Base-by-base conservation (phyloP, 1,284 basidiomycete species). In the Gymnopus androsaceus region DNA sequence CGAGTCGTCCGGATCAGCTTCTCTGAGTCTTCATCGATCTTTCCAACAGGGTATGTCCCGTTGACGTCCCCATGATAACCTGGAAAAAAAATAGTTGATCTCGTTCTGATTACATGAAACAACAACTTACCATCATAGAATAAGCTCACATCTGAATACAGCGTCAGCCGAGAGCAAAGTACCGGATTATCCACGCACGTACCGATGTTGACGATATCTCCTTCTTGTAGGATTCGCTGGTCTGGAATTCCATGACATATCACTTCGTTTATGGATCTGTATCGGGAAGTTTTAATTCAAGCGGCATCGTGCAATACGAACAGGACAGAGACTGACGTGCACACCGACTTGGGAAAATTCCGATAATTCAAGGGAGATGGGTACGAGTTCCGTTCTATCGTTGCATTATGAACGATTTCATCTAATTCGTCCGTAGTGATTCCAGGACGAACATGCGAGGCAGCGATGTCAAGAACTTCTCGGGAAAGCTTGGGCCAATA, bases 171-270 rank as follows among this genome's bases (percentile, higher is more conserved):
- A 54, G 25, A n/a, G 33, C 33, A 25, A 41, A 51, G 41, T 19
- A 41, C 21, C 27, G 31, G 37, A n/a, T n/a, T n/a, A n/a, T n/a
- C n/a, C n/a, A n/a, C n/a, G 17, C 31, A 59, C 40, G 14, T 65
- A 91, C 87, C 96, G 47, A 96, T 84, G 71, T 97, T 97, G 69
- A 97, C 77, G 64, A 98, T 98, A 72, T 98, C 95, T 25, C 95
- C 95, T 63, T 96, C 90, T 64, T 82, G 80, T 51, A 97, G 73
- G 62, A 88, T 92, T 55, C 94, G 79, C 64, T 90, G 81, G 74
- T 97, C 95, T 41, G 95, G 95, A 62, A 98, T 97, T 54, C 94
- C 94, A 72, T 99, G 97, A 71, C 97, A 99, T 66, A 99, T 96
- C 55, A 88, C 89, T 72, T 99, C 97, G 73, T 99, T 99, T 40